phyloP scores from a whole-genome alignment of 129 eudicot genomes.

The Chrysanthemum makinoi region DNA sequence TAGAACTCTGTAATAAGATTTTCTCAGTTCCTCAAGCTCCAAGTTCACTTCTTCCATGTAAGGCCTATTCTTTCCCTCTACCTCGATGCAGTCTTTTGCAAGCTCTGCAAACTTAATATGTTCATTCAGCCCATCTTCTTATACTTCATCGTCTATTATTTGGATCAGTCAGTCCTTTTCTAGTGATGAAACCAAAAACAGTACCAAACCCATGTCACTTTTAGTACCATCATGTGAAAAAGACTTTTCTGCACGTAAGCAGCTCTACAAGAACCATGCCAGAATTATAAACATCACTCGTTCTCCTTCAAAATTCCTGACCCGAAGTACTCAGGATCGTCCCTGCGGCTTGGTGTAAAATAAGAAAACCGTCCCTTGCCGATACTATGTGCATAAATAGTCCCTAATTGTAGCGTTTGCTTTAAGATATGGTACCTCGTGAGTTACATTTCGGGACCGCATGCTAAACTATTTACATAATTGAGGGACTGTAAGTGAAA shows the following conservation, averaged over 20 bases:
- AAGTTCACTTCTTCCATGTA: constrained; percentile 23
- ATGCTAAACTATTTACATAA: no score
- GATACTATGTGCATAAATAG: no score
- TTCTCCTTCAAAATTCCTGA: constrained; percentile 26
- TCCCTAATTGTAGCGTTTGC: no score
- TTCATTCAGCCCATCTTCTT: constrained; percentile 20
- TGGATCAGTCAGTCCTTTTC: not conserved
- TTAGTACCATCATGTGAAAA: not conserved
- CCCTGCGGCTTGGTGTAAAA: no score
- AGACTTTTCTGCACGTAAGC: not conserved
- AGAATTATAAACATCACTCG: constrained; percentile 14
- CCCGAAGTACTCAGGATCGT: constrained; percentile 29
- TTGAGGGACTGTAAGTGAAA: no score
- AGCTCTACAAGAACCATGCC: not conserved
- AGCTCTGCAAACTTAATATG: not conserved
- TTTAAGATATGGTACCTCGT: no score
- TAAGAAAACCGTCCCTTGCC: no score
- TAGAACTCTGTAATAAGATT: not conserved
- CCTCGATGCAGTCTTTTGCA: constrained; percentile 26
- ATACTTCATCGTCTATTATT: constrained; percentile 23
- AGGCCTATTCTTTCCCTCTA: constrained; percentile 36
- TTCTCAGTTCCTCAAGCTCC: constrained; percentile 5
- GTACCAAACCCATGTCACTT: not conserved
- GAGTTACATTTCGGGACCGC: no score
- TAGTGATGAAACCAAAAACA: not conserved